A percentile compares a stretch with the other conserved stretches of the same genome.
Conservation (phyloP, 1,284 basidiomycete species). For the Laetiporus sulphureus region DNA sequence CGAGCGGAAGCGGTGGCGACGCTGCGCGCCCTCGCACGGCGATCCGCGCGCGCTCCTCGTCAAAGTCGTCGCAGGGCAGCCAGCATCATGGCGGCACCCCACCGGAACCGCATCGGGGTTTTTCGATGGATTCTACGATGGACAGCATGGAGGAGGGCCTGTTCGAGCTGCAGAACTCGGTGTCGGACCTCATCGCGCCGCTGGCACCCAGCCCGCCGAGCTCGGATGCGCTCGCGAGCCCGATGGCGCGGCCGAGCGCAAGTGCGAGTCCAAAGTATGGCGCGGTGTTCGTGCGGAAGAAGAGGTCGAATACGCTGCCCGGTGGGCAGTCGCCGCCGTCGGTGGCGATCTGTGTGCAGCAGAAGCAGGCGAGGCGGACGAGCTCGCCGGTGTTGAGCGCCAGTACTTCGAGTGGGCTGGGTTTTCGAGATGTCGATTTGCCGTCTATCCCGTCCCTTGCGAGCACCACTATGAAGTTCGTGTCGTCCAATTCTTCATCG, state of each 20-base stretch:
- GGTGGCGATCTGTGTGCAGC: constrained; percentile 2
- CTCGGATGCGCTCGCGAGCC: constrained; percentile 5
- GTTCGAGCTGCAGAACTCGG: constrained; percentile 22
- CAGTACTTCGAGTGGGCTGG: constrained; percentile 1
- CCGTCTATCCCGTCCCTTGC: constrained; percentile 12
- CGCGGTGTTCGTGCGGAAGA: constrained; percentile 4
- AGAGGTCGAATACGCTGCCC: constrained; percentile 22
- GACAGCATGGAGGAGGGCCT: constrained; percentile 27
- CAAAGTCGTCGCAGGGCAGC: constrained; percentile 12
- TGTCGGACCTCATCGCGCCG: constrained; percentile 24
- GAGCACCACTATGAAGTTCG: constrained; percentile 4
- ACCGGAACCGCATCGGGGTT: constrained; percentile 5
- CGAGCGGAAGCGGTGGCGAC: constrained; percentile 7
- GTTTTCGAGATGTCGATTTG: constrained; percentile 14
- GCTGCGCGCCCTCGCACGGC: neutral
- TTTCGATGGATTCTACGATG: constrained; percentile 17
- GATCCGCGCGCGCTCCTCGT: constrained; percentile 9
- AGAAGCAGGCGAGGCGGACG: constrained; percentile 18
- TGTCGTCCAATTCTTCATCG: constrained; percentile 11
- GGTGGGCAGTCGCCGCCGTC: constrained; percentile 8
- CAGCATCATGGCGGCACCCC: neutral
- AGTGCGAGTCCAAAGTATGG: neutral
- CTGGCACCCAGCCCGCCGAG: constrained; percentile 7
- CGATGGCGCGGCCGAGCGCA: neutral
- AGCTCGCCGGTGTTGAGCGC: constrained; percentile 23